phyloP scores from a whole-genome alignment of 2,329 filamentous ascomycete genomes.

The Curvularia sp. region DNA sequence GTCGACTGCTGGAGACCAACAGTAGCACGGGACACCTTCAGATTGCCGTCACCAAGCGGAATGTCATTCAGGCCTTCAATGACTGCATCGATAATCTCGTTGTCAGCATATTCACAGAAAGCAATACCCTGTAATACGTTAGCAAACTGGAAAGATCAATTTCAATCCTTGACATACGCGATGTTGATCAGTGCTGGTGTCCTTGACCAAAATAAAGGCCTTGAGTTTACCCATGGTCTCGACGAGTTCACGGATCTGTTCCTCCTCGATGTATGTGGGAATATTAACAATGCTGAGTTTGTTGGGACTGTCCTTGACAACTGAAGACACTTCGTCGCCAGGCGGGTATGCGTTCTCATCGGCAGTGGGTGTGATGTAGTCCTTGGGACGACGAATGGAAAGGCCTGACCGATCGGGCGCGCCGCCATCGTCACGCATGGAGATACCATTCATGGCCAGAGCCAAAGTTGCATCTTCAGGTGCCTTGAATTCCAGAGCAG shows the following conservation, averaged over 20 bases:
- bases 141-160: slow-evolving; percentile 8
- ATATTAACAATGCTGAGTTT: slow-evolving; percentile 95
- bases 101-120: slow-evolving; percentile 92
- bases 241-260: slow-evolving; percentile 89
- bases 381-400: slow-evolving; percentile 85
- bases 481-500: slow-evolving; percentile 88
- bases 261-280: slow-evolving; percentile 84
- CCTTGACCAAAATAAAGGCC: slow-evolving; percentile 88
- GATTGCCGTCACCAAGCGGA: slow-evolving; percentile 84
- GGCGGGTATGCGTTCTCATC: slow-evolving; percentile 68
- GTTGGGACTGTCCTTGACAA: slow-evolving; percentile 90
- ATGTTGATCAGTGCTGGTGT: slow-evolving; percentile 83
- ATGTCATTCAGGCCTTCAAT: slow-evolving; percentile 92
- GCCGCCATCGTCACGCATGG: slow-evolving; percentile 73
- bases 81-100: slow-evolving; percentile 78
- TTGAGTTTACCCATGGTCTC: slow-evolving; percentile 92
- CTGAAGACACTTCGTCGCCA: slow-evolving; percentile 75
- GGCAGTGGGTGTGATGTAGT: slow-evolving; percentile 89
- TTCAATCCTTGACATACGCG: slow-evolving; percentile 64
- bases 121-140: slow-evolving; percentile 75
- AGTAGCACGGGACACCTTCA: slow-evolving; percentile 88
- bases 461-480: slow-evolving; percentile 89
- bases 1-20: slow-evolving; percentile 92
- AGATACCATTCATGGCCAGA: slow-evolving; percentile 85
- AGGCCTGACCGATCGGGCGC: slow-evolving; percentile 63